Conservation (phyloP, 2,329 filamentous ascomycete genomes). For the Lasiodiplodia theobromae region DNA sequence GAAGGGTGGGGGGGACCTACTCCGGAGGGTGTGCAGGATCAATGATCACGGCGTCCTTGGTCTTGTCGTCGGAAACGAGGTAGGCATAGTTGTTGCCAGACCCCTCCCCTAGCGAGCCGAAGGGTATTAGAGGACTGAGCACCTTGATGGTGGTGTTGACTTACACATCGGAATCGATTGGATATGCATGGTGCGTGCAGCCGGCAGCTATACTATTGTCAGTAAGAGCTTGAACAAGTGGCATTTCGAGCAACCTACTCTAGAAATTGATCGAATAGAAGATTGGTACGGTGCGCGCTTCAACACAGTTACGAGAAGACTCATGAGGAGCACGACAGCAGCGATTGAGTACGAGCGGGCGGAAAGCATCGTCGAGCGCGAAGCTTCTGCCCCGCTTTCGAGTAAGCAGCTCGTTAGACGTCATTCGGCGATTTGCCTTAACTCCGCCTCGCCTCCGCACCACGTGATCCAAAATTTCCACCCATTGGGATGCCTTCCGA, state of each 20-base stretch:
- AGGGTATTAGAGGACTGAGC: constrained; percentile 4
- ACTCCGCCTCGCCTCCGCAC: constrained; percentile 1
- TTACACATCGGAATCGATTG: constrained; percentile 88
- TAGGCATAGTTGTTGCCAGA: constrained; percentile 86
- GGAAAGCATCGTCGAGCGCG: constrained; percentile 18
- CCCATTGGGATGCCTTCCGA: background rate
- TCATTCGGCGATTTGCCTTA: constrained; percentile 25
- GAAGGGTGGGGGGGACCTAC: constrained; percentile 56
- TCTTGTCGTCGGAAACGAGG: constrained; percentile 58
- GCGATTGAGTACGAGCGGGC: constrained; percentile 10
- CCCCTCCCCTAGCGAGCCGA: constrained; percentile 68
- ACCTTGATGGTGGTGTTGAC: constrained; percentile 43
- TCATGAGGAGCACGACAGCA: constrained; percentile 28
- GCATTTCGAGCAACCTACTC: background rate
- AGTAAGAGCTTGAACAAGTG: background rate
- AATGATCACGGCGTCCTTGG: constrained; percentile 67
- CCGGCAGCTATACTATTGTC: constrained; percentile 25
- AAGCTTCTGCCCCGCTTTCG: constrained; percentile 10
- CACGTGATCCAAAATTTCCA: constrained; percentile 29
- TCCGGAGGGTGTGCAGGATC: constrained; percentile 82
- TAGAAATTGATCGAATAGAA: background rate
- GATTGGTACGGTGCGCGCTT: constrained; percentile 19
- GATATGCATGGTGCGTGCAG: constrained; percentile 75
- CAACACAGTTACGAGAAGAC: constrained; percentile 20
- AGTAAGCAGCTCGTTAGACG: background rate